Evolutionary conservation across 176 grass and related monocot species (phyloP).

Genomic region (Microstegium vimineum): DNA sequence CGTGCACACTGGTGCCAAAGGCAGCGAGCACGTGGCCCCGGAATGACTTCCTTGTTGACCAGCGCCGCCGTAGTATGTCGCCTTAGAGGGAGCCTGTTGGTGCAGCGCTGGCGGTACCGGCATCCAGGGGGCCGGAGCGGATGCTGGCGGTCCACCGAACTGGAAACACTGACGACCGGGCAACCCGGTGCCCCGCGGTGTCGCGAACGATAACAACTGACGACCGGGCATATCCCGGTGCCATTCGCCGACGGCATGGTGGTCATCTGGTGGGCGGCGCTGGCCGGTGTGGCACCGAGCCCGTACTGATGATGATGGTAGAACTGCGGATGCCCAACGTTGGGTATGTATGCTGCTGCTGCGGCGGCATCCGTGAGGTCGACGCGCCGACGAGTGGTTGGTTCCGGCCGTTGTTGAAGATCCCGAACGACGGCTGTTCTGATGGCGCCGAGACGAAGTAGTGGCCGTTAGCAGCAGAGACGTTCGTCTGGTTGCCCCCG

Average conservation of each 20-base stretch:
- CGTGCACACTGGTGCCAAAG: background rate
- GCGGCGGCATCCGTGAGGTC: background rate
- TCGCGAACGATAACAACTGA: background rate
- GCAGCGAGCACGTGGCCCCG: background rate
- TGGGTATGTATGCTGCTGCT: background rate
- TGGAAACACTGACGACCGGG: background rate
- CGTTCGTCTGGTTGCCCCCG: background rate
- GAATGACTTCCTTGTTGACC: background rate
- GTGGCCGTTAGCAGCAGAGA: background rate
- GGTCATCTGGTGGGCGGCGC: background rate
- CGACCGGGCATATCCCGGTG: background rate
- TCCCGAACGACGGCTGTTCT: background rate
- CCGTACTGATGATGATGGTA: background rate
- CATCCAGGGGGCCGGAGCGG: no score
- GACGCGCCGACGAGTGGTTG: background rate
- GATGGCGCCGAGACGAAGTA: background rate
- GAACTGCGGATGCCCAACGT: background rate
- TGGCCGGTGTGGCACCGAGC: background rate
- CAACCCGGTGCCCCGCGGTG: background rate
- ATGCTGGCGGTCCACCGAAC: background rate
- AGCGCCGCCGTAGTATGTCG: no score
- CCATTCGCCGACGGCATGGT: background rate
- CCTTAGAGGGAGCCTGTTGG: background rate
- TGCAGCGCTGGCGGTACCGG: background rate
- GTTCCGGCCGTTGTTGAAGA: background rate